Evolutionary conservation across 345 rosid species (phyloP).

Genomic region (Citrus mangshanensis): DNA sequence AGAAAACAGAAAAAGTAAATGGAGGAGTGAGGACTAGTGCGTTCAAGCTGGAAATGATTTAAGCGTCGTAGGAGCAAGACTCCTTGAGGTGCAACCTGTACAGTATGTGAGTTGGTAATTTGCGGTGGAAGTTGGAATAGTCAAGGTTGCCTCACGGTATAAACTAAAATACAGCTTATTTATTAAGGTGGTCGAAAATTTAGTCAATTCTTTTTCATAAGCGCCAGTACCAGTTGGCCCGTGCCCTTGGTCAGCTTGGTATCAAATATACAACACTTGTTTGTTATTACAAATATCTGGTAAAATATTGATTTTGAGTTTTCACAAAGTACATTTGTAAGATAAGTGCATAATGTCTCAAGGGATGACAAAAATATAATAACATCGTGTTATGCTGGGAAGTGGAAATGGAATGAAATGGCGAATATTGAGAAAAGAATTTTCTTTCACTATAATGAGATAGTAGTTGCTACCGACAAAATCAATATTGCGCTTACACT

Average conservation of each 20-base stretch:
- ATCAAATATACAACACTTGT: not conserved
- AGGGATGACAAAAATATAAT: too few relatives aligned
- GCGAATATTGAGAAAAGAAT: not conserved
- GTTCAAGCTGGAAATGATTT: not conserved
- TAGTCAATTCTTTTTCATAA: not conserved
- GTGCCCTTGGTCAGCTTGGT: too few relatives aligned
- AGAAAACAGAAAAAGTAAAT: not conserved
- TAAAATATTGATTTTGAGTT: not conserved
- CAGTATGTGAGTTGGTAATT: too few relatives aligned
- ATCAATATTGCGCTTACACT: constrained; percentile 31
- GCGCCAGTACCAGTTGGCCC: not conserved
- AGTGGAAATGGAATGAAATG: not conserved
- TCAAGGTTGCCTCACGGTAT: too few relatives aligned
- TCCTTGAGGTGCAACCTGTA: too few relatives aligned
- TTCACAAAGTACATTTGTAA: too few relatives aligned
- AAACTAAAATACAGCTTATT: too few relatives aligned
- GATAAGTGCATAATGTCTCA: not conserved
- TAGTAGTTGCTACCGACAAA: constrained; percentile 5
- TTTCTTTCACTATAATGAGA: constrained; percentile 3
- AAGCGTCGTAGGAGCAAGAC: too few relatives aligned
- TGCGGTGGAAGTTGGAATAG: too few relatives aligned
- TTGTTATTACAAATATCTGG: not conserved
- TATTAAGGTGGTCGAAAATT: too few relatives aligned
- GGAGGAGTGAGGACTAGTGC: not conserved
- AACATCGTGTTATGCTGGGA: not conserved